Evolutionary conservation across 2,329 filamentous ascomycete genomes (phyloP), one percentile per base, ranked within the genome.

Genomic region (Hypomyces rosellus): DNA sequence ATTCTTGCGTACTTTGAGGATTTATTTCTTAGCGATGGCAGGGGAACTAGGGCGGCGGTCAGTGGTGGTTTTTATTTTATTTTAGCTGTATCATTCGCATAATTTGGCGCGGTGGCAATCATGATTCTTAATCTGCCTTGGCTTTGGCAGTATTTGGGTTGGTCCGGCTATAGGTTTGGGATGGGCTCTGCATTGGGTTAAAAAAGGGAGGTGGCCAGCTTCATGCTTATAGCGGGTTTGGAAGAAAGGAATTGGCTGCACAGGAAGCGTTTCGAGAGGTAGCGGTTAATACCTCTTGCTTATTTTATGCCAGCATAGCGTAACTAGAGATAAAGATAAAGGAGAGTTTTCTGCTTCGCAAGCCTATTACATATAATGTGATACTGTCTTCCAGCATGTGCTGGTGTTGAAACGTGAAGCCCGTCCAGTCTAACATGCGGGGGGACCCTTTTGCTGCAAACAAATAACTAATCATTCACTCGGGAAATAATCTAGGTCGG

Each of bases 31-130:
- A 22, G 43, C 18, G 42, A 33, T 18, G 38, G 8, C 4, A 6
- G 25, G 25, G 9, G 25, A 11, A 30, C 25, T 11, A 30, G 9
- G 25, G 6, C 9, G 25, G 25, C 9, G 25, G 25, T 30, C 9
- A 30, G 4, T 30, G 25, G 25, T 6, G 25, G 25, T 13, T 20
- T 20, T 41, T 13, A 13, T 20, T 20, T 20, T 20, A 5, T 34
- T 48, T 39, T 38, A 36, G 54, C 51, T 58, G 54, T 59, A 58
- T 60, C 51, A 61, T 61, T 59, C 58, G 61, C 63, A 63, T 60
- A 56, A 49, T 59, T 48, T 53, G 62, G 62, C 62, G 62, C 61
- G 59, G 55, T 49, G 46, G 37, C 41, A 39, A 61, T 58, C 40
- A 46, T 37, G 43, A 33, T 52, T 40, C 25, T 51, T 33, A 30